A percentile compares a stretch with the other conserved stretches of the same genome.
These are phyloP conservation scores for Trichoderma erinaceum DNA, from an alignment of 495 filamentous ascomycete species.

Conservation along the genomic window DNA sequence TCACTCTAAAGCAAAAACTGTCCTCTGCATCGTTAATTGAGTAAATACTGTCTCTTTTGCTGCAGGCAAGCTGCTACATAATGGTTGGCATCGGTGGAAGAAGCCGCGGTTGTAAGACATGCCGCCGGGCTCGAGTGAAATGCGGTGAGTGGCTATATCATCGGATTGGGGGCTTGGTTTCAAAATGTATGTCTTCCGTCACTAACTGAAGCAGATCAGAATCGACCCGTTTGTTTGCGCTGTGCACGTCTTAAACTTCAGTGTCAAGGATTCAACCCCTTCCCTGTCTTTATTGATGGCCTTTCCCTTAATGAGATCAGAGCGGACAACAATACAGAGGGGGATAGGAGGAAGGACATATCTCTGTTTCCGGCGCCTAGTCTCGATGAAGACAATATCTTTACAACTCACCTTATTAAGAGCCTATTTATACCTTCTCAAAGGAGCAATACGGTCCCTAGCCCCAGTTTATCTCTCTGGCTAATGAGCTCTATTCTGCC, in stretches of 20 bases:
- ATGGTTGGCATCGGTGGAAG: constrained; percentile 1
- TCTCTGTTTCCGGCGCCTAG: not conserved
- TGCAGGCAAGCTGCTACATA: not conserved
- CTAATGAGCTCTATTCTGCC: not conserved
- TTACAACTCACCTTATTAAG: not conserved
- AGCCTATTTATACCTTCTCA: not conserved
- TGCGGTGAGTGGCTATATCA: not conserved
- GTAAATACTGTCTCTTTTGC: not conserved
- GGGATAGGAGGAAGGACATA: not conserved
- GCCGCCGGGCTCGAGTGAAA: not conserved
- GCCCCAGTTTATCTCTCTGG: not conserved
- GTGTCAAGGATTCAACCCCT: not conserved
- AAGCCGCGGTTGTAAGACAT: not conserved
- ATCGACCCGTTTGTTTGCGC: not conserved
- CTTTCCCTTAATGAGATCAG: not conserved
- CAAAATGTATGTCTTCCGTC: not conserved
- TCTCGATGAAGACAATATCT: not conserved
- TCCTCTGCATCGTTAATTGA: too few relatives aligned
- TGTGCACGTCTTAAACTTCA: not conserved
- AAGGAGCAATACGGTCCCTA: not conserved
- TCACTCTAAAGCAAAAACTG: not conserved
- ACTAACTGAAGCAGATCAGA: not conserved
- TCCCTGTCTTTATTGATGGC: not conserved
- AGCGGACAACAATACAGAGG: not conserved
- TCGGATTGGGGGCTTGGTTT: not conserved